phyloP scores from a whole-genome alignment of 2,329 filamentous ascomycete species.

The Aspergillus candidus region DNA sequence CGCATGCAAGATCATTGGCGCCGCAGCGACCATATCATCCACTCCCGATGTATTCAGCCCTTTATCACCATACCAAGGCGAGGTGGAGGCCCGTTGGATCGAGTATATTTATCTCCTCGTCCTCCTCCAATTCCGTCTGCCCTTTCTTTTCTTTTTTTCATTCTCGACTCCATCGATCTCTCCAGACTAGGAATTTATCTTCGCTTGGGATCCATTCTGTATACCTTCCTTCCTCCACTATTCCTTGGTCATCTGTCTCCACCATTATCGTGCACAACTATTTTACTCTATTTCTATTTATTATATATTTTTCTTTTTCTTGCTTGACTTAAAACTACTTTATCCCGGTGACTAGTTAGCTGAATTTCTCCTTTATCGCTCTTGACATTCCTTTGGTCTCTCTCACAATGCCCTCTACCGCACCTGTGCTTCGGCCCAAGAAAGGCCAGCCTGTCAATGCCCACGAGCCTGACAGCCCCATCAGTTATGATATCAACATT shows the following conservation, averaged over 20 bases:
- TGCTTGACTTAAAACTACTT: constrained; percentile 1
- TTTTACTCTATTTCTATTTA: too few species aligned
- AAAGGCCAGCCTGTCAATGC: constrained; percentile 19
- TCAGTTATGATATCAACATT: constrained; percentile 45
- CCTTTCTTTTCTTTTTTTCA: constrained; percentile 5
- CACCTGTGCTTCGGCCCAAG: constrained; percentile 24
- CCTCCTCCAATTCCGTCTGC: neutral
- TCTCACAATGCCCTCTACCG: constrained; percentile 28
- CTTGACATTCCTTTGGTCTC: neutral
- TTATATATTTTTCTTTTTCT: neutral
- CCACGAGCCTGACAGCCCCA: constrained; percentile 27
- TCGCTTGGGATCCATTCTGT: neutral
- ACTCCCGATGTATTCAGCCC: constrained; percentile 3
- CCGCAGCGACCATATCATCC: constrained; percentile 17
- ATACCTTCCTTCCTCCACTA: neutral
- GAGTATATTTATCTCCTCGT: constrained; percentile 4
- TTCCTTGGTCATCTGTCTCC: neutral
- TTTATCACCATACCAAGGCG: constrained; percentile 4
- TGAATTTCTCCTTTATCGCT: constrained; percentile 1
- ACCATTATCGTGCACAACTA: neutral
- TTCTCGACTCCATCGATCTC: neutral
- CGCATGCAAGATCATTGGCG: constrained; percentile 15
- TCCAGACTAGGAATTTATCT: constrained; percentile 1
- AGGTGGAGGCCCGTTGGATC: constrained; percentile 4
- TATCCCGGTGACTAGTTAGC: constrained; percentile 1